phyloP scores from a whole-genome alignment of 257 asterid genomes.

The Ballota nigra region DNA sequence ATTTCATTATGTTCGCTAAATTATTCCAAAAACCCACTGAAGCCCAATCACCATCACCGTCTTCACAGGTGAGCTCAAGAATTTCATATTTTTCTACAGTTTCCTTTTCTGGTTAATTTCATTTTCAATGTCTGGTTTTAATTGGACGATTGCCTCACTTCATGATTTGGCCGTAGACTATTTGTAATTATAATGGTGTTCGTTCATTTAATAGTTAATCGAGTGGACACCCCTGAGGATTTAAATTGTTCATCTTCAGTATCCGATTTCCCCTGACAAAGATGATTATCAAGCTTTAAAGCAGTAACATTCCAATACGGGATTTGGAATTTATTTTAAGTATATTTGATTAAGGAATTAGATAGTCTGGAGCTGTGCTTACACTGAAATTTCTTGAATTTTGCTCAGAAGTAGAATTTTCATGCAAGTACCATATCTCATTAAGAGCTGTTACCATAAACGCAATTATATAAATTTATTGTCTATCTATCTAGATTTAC shows the following conservation, averaged over 20 bases:
- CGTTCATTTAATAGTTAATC: slow-evolving; percentile 4
- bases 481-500: slow-evolving; percentile 5
- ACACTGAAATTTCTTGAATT: neutral
- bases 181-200: neutral
- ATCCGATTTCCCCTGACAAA: neutral
- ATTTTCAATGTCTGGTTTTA: neutral
- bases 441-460: neutral
- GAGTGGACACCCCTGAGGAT: neutral
- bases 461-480: neutral
- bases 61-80: slow-evolving; percentile 49
- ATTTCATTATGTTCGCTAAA: slow-evolving; percentile 49
- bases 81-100: neutral
- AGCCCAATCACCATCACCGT: slow-evolving; percentile 23
- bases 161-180: neutral
- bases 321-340: neutral
- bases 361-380: neutral
- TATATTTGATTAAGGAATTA: neutral
- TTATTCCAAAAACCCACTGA: slow-evolving; percentile 44
- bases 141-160: neutral
- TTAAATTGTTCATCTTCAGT: neutral
- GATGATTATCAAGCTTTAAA: neutral
- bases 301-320: neutral
- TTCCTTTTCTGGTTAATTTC: neutral
- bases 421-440: neutral
- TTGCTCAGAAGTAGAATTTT: neutral